Conservation (phyloP, 2,329 filamentous ascomycete species). For the Pseudovirgaria hyperparasitica region DNA sequence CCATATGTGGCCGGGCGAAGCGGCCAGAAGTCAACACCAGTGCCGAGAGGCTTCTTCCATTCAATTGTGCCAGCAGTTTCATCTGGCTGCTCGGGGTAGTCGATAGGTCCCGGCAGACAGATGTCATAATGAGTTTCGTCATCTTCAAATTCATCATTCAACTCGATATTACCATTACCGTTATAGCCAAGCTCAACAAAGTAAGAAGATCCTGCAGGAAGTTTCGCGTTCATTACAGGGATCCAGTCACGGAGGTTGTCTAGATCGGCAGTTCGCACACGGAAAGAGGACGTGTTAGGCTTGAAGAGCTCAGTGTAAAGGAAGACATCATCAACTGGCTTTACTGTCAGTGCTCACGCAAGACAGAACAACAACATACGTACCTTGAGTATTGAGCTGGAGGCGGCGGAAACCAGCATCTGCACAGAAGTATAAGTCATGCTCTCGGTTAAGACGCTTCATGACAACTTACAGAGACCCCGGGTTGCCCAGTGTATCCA, state of each 20-base stretch:
- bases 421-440: too few relatives aligned
- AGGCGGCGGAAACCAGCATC: slow-evolving; percentile 38
- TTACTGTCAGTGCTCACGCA: too few relatives aligned
- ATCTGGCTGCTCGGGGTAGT: slow-evolving; percentile 16
- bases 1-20: slow-evolving; percentile 23
- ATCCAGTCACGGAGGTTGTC: slow-evolving; percentile 4
- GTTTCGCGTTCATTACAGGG: slow-evolving; percentile 2
- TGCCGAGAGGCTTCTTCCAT: slow-evolving; percentile 24
- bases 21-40: slow-evolving; percentile 14
- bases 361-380: too few relatives aligned
- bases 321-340: slow-evolving; percentile 48
- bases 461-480: too few relatives aligned
- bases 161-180: slow-evolving; percentile 7
- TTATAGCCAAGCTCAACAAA: slow-evolving; percentile 6
- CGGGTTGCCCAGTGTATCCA: slow-evolving; percentile 46
- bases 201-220: slow-evolving; percentile 6
- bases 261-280: slow-evolving; percentile 16
- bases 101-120: slow-evolving; percentile 9
- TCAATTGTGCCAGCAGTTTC: slow-evolving; percentile 27
- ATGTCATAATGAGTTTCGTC: slow-evolving; percentile 5
- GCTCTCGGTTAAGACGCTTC: too few relatives aligned
- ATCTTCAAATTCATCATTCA: not conserved
- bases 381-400: slow-evolving; percentile 37
- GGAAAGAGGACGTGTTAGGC: slow-evolving; percentile 31
- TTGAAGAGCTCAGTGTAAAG: slow-evolving; percentile 24